Percentiles rank a stretch among this genome's conserved stretches.
Conservation (phyloP, 257 asterid species). For the Paulownia fortunei region DNA sequence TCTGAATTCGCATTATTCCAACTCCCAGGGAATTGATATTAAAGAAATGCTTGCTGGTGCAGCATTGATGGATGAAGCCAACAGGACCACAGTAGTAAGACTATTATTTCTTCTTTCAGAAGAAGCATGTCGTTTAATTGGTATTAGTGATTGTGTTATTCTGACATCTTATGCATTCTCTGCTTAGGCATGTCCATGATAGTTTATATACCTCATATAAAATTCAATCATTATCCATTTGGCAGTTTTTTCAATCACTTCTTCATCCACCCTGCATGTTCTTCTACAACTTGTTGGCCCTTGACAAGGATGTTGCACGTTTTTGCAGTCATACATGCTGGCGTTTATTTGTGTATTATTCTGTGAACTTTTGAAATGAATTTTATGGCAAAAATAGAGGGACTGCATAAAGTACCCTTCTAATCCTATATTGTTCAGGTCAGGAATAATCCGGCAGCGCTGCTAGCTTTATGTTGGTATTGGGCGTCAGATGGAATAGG, state of each 20-base stretch:
- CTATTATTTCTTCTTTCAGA: conserved; percentile 20
- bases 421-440: conserved; percentile 53
- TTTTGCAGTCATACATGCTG: neutral
- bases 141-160: conserved; percentile 21
- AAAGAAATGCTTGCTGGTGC: conserved; percentile 98
- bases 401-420: neutral
- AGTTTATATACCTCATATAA: neutral
- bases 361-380: neutral
- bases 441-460: conserved; percentile 89
- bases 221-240: conserved; percentile 16
- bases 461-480: conserved; percentile 96
- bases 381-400: conserved; percentile 5
- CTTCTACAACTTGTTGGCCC: neutral
- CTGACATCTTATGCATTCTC: conserved; percentile 13
- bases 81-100: conserved; percentile 68
- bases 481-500: conserved; percentile 97
- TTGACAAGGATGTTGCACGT: neutral
- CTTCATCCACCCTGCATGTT: neutral
- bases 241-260: conserved; percentile 8
- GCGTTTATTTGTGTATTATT: neutral
- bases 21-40: conserved; percentile 76
- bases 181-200: conserved; percentile 15
- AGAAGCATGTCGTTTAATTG: neutral
- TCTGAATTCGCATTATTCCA: conserved; percentile 33
- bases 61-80: conserved; percentile 96